phyloP scores from a whole-genome alignment of 371 early-diverging fungal species.

The Mucor irregularis region DNA sequence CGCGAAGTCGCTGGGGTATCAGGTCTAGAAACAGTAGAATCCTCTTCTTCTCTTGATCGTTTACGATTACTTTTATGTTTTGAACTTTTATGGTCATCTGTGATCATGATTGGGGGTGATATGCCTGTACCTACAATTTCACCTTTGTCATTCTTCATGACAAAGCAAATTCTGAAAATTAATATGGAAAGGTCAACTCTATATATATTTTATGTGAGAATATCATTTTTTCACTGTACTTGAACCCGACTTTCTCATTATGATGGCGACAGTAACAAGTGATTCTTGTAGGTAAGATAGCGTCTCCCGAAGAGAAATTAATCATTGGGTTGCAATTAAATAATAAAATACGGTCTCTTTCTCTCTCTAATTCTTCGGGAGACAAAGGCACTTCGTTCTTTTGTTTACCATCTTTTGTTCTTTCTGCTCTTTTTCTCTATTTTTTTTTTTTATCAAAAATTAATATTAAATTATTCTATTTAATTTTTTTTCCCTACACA shows the following conservation, averaged over 20 bases:
- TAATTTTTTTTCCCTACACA: constrained; percentile 3
- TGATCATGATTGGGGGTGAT: constrained; percentile 89
- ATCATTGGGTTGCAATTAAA: constrained; percentile 82
- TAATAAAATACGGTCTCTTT: constrained; percentile 68
- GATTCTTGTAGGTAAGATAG: constrained; percentile 83
- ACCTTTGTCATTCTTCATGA: constrained; percentile 37
- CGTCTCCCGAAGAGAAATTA: constrained; percentile 83
- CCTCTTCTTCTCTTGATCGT: constrained; percentile 34
- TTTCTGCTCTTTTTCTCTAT: constrained; percentile 47
- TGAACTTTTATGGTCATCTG: constrained; percentile 88
- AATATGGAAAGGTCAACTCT: too few species aligned
- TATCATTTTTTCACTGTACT: too few species aligned
- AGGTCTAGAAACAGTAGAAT: constrained; percentile 1
- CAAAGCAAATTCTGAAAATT: constrained; percentile 70
- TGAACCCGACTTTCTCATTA: constrained; percentile 85
- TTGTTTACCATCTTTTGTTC: constrained; percentile 39
- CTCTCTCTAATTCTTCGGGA: constrained; percentile 45
- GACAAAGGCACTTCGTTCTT: constrained; percentile 40
- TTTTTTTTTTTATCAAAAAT: not conserved
- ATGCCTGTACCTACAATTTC: constrained; percentile 68
- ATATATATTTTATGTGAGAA: too few species aligned
- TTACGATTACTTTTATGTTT: constrained; percentile 50
- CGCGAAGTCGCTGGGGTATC: constrained; percentile 19
- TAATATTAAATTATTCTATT: not conserved
- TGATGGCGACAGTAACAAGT: constrained; percentile 95